Evolutionary conservation across 306 rosid genomes (phyloP), one percentile per base, ranked within the genome.

Genomic region (Cajanus cajan): DNA sequence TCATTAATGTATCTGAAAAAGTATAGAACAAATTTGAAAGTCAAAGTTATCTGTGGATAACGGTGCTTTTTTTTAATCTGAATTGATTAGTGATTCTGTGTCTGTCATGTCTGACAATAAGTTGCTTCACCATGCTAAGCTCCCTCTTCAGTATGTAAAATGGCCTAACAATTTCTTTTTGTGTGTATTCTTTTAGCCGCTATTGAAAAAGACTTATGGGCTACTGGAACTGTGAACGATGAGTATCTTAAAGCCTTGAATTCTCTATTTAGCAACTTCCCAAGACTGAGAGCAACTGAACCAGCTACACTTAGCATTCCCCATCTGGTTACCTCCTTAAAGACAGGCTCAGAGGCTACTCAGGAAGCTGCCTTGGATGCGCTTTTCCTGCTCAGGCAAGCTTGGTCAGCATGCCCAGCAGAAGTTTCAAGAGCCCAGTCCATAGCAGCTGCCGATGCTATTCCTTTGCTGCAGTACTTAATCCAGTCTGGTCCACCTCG

Each of bases 271-370:
- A 87, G 93, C 86, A 91, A 91, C 84, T 95, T 93, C 90, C 96
- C 99, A 21, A 91, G 97, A 15, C 58, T 95, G 77, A 91, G 99
- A 89, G 99, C 98, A 68, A 90, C 97, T 22, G 99, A 95, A 76
- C 99, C 99, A 34, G 98, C 99, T 73, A 95, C 99, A 16, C 95
- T 95, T 52, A 93, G 94, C 91, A 95, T 95, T 90, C 99, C 99
- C 75, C 98, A 91, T 85, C 84, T 95, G 62, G 97, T 95, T 52
- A 87, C 98, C 47, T 93, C 97, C 82, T 86, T 95, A 77, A 95
- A 95, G 84, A 88, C 96, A 44, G 98, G 98, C 67, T 87, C 98
- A 2, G 98, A 95, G 86, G 98, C 96, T 81, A 88, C 96, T 74
- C 98, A 95, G 79, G 98, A 95, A 89, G 98, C 98, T 79, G 92